Evolutionary conservation across 2,329 filamentous ascomycete genomes (phyloP).

Genomic region (Xylariaceae sp.): DNA sequence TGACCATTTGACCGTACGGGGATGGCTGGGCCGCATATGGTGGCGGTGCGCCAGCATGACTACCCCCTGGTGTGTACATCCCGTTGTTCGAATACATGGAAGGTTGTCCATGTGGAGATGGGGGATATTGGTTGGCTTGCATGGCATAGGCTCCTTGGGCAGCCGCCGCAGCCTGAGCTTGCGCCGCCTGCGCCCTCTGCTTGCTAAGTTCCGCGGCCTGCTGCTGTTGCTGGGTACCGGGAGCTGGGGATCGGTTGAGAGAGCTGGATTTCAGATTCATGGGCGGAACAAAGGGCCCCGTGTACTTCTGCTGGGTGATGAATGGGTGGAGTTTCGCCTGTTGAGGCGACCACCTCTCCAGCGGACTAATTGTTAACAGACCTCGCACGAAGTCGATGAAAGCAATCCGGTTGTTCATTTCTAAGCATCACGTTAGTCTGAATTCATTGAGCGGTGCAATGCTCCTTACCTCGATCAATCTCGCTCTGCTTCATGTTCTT

Average conservation of each 20-base stretch:
- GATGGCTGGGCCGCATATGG: conserved; percentile 75
- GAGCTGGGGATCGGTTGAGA: conserved; percentile 83
- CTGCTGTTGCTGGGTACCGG: conserved; percentile 93
- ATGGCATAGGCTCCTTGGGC: conserved; percentile 66
- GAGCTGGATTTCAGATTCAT: conserved; percentile 94
- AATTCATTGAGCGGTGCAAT: conserved; percentile 4
- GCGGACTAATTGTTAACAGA: conserved; percentile 87
- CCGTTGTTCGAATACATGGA: conserved; percentile 82
- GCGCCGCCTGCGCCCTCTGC: conserved; percentile 76
- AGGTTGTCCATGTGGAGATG: conserved; percentile 52
- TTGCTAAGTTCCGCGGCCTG: conserved; percentile 93
- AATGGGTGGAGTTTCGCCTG: conserved; percentile 97
- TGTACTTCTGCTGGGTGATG: conserved; percentile 97
- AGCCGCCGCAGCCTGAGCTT: conserved; percentile 70
- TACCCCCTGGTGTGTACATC: conserved; percentile 69
- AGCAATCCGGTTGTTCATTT: conserved; percentile 96
- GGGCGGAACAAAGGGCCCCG: conserved; percentile 91
- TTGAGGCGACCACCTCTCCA: conserved; percentile 96
- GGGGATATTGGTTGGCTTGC: conserved; percentile 52
- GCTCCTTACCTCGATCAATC: conserved; percentile 81
- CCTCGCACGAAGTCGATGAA: conserved; percentile 99
- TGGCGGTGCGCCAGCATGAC: conserved; percentile 66
- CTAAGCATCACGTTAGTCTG: conserved; percentile 50
- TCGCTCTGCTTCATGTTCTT: conserved; percentile 99
- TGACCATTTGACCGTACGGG: conserved; percentile 73